phyloP scores from a whole-genome alignment of 1,139 yeast genomes.

The Pneumocystis canis region DNA sequence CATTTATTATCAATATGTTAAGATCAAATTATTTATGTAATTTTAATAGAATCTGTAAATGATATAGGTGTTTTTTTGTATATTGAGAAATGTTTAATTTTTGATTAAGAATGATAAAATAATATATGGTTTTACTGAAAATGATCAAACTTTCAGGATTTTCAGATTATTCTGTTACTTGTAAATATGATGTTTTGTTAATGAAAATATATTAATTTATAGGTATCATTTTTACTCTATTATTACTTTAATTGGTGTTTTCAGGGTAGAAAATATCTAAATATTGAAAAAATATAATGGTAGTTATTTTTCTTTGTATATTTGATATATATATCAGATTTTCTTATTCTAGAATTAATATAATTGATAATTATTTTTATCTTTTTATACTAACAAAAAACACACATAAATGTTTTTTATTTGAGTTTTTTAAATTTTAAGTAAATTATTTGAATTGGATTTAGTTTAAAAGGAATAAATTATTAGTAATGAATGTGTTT shows the following conservation, averaged over 20 bases:
- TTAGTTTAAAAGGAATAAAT: not conserved
- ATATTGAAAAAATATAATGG: constrained; percentile 18
- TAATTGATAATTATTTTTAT: not conserved
- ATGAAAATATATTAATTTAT: constrained; percentile 7
- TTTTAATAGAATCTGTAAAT: not conserved
- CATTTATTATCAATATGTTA: not conserved
- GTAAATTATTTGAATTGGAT: not conserved
- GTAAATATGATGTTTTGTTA: not conserved
- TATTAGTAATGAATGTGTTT: not conserved
- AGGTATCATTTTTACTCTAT: constrained; percentile 23
- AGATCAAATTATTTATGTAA: not conserved
- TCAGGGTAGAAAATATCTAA: constrained; percentile 24
- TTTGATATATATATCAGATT: not conserved
- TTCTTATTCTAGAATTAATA: not conserved
- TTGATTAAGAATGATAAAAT: not conserved
- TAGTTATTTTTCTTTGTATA: constrained; percentile 3
- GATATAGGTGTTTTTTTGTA: not conserved
- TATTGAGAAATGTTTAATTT: not conserved
- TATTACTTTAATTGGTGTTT: constrained; percentile 25
- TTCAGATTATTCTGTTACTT: not conserved
- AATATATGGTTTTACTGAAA: not conserved
- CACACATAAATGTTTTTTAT: not conserved
- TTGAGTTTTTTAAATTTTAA: not conserved
- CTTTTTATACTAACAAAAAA: not conserved
- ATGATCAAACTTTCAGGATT: not conserved